Evolutionary conservation across 2,329 filamentous ascomycete species (phyloP).

Genomic region (Neofusicoccum sp.): DNA sequence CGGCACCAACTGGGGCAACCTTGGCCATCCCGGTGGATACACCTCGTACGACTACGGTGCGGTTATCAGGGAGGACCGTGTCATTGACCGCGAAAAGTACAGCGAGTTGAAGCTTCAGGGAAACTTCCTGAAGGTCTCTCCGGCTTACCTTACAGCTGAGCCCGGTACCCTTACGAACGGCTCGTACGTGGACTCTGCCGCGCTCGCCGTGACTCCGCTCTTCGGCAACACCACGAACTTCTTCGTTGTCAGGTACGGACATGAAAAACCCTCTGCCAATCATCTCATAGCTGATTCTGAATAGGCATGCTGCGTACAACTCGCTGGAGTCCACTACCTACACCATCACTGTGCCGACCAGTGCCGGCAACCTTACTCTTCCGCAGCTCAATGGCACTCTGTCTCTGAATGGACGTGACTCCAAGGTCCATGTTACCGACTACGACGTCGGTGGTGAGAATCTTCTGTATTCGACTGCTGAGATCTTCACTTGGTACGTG

Average conservation of each 20-base stretch:
- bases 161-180: constrained; percentile 31
- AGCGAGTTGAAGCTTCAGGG: constrained; percentile 74
- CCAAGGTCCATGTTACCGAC: constrained; percentile 65
- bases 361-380: constrained; percentile 55
- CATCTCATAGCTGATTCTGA: neutral
- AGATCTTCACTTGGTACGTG: constrained; percentile 66
- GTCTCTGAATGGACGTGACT: constrained; percentile 62
- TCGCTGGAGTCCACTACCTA: constrained; percentile 59
- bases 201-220: constrained; percentile 62
- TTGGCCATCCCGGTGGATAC: constrained; percentile 63
- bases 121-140: constrained; percentile 71
- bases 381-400: constrained; percentile 59
- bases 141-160: constrained; percentile 60
- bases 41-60: constrained; percentile 62
- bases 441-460: constrained; percentile 61
- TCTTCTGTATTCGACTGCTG: constrained; percentile 66
- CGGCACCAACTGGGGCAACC: constrained; percentile 78
- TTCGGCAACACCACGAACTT: constrained; percentile 56
- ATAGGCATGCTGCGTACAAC: constrained; percentile 64
- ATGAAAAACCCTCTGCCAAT: neutral
- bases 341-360: constrained; percentile 61
- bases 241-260: constrained; percentile 53
- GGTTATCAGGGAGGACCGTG: constrained; percentile 67
- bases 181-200: constrained; percentile 39
- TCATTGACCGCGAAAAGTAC: constrained; percentile 71